These are phyloP conservation scores for Pichia sp. DNA, from an alignment of 1,139 yeast species.

Conservation along the genomic window DNA sequence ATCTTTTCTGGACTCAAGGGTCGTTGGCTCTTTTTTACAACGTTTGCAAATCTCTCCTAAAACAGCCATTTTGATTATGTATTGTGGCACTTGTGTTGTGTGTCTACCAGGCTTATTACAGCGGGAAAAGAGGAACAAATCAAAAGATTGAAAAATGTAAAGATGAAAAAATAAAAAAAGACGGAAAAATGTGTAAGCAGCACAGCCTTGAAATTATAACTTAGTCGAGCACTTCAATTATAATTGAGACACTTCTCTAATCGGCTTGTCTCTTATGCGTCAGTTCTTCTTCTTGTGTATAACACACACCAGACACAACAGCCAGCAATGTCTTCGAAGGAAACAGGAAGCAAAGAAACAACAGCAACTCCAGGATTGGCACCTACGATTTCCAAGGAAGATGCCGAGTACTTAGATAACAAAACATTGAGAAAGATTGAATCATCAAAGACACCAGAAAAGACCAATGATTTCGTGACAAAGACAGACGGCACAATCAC, in stretches of 20 bases:
- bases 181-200: too few relatives aligned
- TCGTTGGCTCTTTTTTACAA: conserved; percentile 50
- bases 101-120: too few relatives aligned
- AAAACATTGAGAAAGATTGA: conserved; percentile 27
- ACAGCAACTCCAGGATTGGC: conserved; percentile 6
- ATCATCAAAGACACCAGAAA: conserved; percentile 12
- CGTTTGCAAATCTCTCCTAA: conserved; percentile 38
- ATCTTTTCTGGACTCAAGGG: conserved; percentile 64
- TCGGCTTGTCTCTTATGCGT: too few relatives aligned
- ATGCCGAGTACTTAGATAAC: conserved; percentile 42
- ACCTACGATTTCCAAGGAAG: conserved; percentile 12
- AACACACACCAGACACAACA: too few relatives aligned
- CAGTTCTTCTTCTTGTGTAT: too few relatives aligned
- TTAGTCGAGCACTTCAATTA: too few relatives aligned
- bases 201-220: too few relatives aligned
- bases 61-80: conserved; percentile 6
- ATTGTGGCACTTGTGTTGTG: too few relatives aligned
- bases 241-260: too few relatives aligned
- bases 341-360: neutral
- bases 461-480: conserved; percentile 40
- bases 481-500: conserved; percentile 44
- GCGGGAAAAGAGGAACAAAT: too few relatives aligned
- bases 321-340: neutral
- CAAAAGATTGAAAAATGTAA: too few relatives aligned
- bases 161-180: too few relatives aligned